Evolutionary conservation across 2,329 filamentous ascomycete species (phyloP), one percentile per base, ranked within the genome.

Genomic region (Penicillium crustosum): DNA sequence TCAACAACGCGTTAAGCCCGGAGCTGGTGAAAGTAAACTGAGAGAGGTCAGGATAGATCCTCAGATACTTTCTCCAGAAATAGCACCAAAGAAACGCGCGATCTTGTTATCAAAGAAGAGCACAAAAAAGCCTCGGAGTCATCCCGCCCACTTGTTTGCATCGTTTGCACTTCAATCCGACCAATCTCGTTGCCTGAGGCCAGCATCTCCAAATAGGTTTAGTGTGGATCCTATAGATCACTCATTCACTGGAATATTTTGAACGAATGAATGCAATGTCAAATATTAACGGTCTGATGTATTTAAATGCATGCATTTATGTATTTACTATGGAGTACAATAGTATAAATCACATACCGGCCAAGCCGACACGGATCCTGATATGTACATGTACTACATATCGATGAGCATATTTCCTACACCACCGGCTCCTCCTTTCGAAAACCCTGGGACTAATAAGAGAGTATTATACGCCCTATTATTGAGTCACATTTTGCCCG

Each of bases 91-190:
- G 36, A 39, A 51, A 44, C 33, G 45, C 31, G 29, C 31, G 42
- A 41, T 42, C 55, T 54, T 44, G 56, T 52, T 61, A 59, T 61
- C 59, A 57, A 58, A 60, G 55, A 63, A 63, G 58, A 61, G 49
- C 64, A 65, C 61, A 68, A 70, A 72, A 71, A 73, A 71, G 68
- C 66, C 61, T 65, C 61, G 61, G 63, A 65, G 61, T 66, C 60
- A 68, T 57, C 49, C 55, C 62, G 63, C 67, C 63, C 60, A 65
- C 60, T 45, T 62, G 58, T 51, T 61, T 63, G 51, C 42, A n/a
- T 52, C 31, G 61, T 70, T 70, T 71, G 63, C 49, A 53, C 4
- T 2, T 9, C 1, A 10, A 5, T 27, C 3, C 29, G 27, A 13
- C 12, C 4, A 4, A 12, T 10, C 0, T 6, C 8, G 2, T 15